These are phyloP conservation scores for Alternaria infectoria DNA, from an alignment of 2,329 filamentous ascomycete species.

Conservation along the genomic window DNA sequence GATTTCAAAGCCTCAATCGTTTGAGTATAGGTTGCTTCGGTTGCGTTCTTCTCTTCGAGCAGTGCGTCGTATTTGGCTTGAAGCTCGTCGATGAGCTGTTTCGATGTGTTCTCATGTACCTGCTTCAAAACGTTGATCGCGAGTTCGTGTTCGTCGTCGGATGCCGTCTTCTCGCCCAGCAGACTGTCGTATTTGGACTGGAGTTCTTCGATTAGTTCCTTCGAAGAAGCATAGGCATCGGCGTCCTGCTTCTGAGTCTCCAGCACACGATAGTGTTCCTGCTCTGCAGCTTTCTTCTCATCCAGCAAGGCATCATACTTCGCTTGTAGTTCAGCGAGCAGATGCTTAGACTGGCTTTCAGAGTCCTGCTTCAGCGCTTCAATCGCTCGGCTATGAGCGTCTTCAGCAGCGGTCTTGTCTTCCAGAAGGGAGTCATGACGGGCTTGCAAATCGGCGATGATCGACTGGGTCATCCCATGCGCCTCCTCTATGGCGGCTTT, in stretches of 20 bases:
- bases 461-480: constrained; percentile 29
- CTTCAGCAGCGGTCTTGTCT: constrained; percentile 39
- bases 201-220: constrained; percentile 15
- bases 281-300: constrained; percentile 36
- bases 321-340: constrained; percentile 34
- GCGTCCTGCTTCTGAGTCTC: constrained; percentile 37
- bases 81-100: constrained; percentile 13
- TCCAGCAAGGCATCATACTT: constrained; percentile 36
- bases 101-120: constrained; percentile 27
- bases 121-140: constrained; percentile 34
- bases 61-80: constrained; percentile 20
- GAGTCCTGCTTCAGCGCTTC: constrained; percentile 41
- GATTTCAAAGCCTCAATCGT: constrained; percentile 4
- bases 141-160: constrained; percentile 30
- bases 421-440: constrained; percentile 36
- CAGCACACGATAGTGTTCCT: constrained; percentile 31
- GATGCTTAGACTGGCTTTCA: constrained; percentile 32
- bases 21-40: neutral
- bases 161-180: constrained; percentile 33
- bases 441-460: constrained; percentile 39
- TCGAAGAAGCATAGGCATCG: constrained; percentile 24
- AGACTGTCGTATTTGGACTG: constrained; percentile 24
- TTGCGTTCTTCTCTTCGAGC: constrained; percentile 3
- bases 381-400: constrained; percentile 36
- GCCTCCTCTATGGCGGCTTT: constrained; percentile 29